Conservation (phyloP, 2,329 filamentous ascomycete genomes). For the Fusarium sp. region DNA sequence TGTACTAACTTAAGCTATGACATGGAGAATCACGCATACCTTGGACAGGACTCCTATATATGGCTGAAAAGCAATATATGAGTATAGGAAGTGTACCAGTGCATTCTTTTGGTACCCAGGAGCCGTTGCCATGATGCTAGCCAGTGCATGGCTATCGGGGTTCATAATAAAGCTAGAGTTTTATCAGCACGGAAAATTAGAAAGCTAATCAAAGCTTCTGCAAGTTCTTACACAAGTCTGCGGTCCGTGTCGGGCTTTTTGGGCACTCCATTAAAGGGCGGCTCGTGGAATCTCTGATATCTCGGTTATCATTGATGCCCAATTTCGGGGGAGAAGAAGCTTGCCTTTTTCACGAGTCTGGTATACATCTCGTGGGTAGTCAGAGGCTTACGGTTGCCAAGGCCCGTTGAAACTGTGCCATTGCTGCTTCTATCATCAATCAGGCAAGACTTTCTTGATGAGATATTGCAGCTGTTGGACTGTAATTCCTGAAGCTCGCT, state of each 20-base stretch:
- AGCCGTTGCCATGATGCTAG: rapidly evolving
- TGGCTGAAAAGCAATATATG: neutral
- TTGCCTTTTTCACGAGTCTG: neutral
- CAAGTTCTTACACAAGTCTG: neutral
- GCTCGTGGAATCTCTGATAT: neutral
- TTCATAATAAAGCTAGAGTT: neutral
- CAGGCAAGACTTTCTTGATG: rapidly evolving
- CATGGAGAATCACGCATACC: rapidly evolving
- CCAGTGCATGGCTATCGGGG: neutral
- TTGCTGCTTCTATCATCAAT: neutral
- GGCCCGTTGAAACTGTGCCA: rapidly evolving
- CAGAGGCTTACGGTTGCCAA: neutral
- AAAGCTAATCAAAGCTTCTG: rapidly evolving
- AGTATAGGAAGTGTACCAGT: neutral
- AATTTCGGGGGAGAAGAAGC: neutral
- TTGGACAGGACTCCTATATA: neutral
- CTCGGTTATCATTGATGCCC: neutral
- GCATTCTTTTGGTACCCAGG: rapidly evolving
- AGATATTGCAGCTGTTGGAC: neutral
- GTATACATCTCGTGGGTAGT: rapidly evolving
- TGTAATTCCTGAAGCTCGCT: neutral
- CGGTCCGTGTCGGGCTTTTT: neutral
- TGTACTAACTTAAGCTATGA: rapidly evolving
- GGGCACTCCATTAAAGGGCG: rapidly evolving
- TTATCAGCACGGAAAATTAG: rapidly evolving